These are phyloP conservation scores for Citrus australasica DNA, from an alignment of 345 rosid genomes.

Conservation along the genomic window DNA sequence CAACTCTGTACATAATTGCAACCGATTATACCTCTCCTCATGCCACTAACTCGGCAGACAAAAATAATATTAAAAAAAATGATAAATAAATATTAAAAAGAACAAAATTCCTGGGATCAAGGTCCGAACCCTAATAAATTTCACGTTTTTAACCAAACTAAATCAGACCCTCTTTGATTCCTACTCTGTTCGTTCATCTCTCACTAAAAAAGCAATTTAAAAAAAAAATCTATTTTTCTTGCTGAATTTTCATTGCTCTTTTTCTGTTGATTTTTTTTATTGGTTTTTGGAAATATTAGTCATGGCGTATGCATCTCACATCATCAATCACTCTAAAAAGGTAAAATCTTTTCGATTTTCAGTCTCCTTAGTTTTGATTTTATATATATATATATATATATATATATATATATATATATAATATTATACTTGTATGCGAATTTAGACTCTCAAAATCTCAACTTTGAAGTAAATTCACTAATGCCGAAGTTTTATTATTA, in stretches of 20 bases:
- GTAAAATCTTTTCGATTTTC: slow-evolving; percentile 13
- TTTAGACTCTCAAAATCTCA: neutral
- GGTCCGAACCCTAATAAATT: neutral
- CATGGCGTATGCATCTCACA: slow-evolving; percentile 59
- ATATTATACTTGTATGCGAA: neutral
- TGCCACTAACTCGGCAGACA: neutral
- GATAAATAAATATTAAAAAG: neutral
- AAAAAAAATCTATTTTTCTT: neutral
- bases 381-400: neutral
- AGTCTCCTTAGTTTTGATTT: neutral
- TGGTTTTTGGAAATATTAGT: slow-evolving; percentile 11
- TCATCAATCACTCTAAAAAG: slow-evolving; percentile 62
- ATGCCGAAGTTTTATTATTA: neutral
- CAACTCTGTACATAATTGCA: neutral
- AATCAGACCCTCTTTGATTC: neutral
- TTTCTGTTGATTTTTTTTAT: neutral
- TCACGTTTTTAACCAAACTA: neutral
- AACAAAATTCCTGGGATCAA: neutral
- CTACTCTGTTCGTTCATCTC: neutral
- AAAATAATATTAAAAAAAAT: neutral
- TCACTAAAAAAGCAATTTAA: neutral
- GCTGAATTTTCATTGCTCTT: neutral
- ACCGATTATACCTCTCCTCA: neutral
- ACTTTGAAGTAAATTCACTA: neutral
- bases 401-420: neutral